A percentile compares a stretch with the other conserved stretches of the same genome.
Evolutionary conservation across 306 rosid genomes (phyloP).

Genomic region (Datisca glomerata): DNA sequence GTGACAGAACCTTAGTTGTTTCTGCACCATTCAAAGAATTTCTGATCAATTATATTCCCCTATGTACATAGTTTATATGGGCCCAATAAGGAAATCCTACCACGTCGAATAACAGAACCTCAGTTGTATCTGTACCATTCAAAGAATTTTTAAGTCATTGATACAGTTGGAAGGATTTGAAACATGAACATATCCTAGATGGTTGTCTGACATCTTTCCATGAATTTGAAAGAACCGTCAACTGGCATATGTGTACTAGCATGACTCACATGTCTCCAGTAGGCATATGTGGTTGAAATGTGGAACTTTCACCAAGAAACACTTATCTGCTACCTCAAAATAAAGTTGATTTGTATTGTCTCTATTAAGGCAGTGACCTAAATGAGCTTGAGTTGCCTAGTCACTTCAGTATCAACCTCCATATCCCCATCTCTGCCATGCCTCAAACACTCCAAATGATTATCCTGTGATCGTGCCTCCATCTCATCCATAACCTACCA

Average conservation of each 20-base stretch:
- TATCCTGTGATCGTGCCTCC: too few relatives aligned
- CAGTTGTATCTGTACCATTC: conserved; percentile 1
- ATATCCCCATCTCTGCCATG: too few relatives aligned
- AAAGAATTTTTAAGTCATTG: conserved; percentile 42
- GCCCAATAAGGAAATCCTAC: neutral
- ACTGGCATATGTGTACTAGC: conserved; percentile 9
- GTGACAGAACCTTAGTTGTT: too few relatives aligned
- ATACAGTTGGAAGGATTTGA: conserved; percentile 38
- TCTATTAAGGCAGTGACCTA: too few relatives aligned
- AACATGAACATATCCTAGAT: conserved; percentile 21
- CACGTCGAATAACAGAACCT: neutral
- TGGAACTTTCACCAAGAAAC: conserved; percentile 43
- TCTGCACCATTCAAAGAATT: too few relatives aligned
- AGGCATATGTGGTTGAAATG: conserved; percentile 24
- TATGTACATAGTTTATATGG: too few relatives aligned
- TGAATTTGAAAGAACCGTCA: conserved; percentile 25
- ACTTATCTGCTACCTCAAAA: conserved; percentile 22
- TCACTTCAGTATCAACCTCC: too few relatives aligned
- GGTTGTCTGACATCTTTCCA: conserved; percentile 19
- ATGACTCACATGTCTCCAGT: conserved; percentile 28
- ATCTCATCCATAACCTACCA: too few relatives aligned
- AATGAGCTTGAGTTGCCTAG: too few relatives aligned
- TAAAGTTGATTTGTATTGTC: conserved; percentile 19
- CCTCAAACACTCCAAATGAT: too few relatives aligned
- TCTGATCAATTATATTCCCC: too few relatives aligned